These are phyloP conservation scores for Postia placenta DNA, from an alignment of 768 basidiomycete species.

Conservation along the genomic window DNA sequence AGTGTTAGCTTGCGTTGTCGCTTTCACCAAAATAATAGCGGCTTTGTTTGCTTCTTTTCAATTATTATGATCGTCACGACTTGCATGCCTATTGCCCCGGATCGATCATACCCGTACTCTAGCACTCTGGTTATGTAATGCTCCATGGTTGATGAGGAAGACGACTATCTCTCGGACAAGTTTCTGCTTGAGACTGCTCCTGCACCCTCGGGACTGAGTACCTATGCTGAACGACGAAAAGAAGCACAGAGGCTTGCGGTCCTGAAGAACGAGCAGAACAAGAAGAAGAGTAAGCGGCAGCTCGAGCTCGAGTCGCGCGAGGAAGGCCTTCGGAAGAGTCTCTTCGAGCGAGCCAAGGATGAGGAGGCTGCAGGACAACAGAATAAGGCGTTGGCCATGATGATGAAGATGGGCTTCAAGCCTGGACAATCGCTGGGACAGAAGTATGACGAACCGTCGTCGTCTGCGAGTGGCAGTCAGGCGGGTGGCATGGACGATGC, in stretches of 20 bases:
- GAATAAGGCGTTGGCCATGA: conserved; percentile 81
- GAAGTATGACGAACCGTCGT: conserved; percentile 19
- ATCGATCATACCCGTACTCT: conserved; percentile 1
- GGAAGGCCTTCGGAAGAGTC: conserved; percentile 72
- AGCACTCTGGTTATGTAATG: conserved; percentile 8
- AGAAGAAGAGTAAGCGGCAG: conserved; percentile 56
- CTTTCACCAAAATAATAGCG: conserved; percentile 16
- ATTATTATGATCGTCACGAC: conserved; percentile 8
- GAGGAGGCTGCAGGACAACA: conserved; percentile 42
- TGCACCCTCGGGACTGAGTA: conserved; percentile 37
- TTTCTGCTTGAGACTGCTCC: conserved; percentile 47
- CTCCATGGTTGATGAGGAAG: conserved; percentile 67
- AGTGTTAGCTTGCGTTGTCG: conserved; percentile 22
- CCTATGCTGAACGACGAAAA: conserved; percentile 68
- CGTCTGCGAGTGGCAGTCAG: conserved; percentile 3
- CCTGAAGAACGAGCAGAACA: conserved; percentile 63
- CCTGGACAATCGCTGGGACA: conserved; percentile 74
- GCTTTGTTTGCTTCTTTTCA: conserved; percentile 11
- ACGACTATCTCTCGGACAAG: conserved; percentile 87
- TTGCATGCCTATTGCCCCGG: neutral
- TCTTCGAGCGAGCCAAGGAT: conserved; percentile 73
- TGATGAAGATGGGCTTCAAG: conserved; percentile 94
- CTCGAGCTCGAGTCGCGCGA: conserved; percentile 70
- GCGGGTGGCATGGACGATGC: neutral
- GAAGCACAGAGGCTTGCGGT: conserved; percentile 53